Percentiles rank a stretch among this genome's conserved stretches.
Evolutionary conservation across 129 eudicot species (phyloP).

Genomic region (Solidago caesia): DNA sequence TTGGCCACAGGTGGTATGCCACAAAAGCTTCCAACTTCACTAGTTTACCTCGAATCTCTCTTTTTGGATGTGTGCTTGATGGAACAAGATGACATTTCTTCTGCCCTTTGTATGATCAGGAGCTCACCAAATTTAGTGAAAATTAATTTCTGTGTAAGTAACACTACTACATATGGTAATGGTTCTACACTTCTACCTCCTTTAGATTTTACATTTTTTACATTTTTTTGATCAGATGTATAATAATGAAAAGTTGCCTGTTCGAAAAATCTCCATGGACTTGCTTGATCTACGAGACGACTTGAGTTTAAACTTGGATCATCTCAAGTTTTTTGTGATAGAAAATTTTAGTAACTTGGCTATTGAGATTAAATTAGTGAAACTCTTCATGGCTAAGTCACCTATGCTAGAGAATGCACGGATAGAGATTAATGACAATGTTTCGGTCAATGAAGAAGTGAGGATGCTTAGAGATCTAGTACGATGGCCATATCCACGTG

Average conservation of each 20-base stretch:
- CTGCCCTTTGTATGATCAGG: constrained; percentile 8
- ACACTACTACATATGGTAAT: too few species aligned
- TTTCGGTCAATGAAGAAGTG: too few species aligned
- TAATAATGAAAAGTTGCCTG: neutral
- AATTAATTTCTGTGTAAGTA: neutral
- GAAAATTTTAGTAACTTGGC: too few species aligned
- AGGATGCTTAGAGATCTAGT: too few species aligned
- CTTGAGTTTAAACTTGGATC: constrained; percentile 1
- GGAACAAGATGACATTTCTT: neutral
- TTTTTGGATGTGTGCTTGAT: neutral
- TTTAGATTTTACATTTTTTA: neutral
- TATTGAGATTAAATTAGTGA: too few species aligned
- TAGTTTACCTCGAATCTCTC: neutral
- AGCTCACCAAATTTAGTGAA: constrained; percentile 12
- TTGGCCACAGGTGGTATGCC: constrained; percentile 7
- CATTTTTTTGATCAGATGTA: neutral
- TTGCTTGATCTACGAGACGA: neutral
- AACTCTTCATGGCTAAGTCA: too few species aligned
- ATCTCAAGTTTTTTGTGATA: neutral
- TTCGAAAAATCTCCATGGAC: too few species aligned
- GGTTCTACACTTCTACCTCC: too few species aligned
- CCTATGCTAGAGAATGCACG: too few species aligned
- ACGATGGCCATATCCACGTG: too few species aligned
- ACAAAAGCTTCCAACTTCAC: neutral
- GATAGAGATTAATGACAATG: too few species aligned